Percentiles rank a stretch among this genome's conserved stretches.
Evolutionary conservation across 1,284 basidiomycete species (phyloP).

Genomic region (Malassezia sympodialis): DNA sequence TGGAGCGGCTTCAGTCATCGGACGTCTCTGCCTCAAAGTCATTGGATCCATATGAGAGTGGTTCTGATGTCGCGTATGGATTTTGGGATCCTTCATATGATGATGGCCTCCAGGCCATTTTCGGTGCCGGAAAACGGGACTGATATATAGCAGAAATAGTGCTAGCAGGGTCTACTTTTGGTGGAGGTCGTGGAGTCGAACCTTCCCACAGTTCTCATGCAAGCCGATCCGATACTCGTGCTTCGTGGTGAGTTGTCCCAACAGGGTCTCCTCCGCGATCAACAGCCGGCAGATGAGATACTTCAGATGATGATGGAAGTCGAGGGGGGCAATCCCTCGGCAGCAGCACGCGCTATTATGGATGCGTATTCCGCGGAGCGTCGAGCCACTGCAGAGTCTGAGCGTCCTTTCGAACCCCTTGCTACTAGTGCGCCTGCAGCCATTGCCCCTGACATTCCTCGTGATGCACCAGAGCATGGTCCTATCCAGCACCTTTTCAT

Average conservation of each 20-base stretch:
- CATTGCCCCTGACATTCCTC: neutral
- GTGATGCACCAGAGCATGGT: neutral
- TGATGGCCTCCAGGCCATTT: neutral
- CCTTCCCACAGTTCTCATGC: neutral
- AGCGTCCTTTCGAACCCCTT: neutral
- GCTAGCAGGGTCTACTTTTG: neutral
- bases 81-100: conserved; percentile 13
- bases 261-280: neutral
- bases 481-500: neutral
- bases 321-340: neutral
- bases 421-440: neutral
- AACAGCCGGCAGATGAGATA: conserved; percentile 6
- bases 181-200: neutral
- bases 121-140: conserved; percentile 7
- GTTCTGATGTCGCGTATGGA: neutral
- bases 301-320: conserved; percentile 14
- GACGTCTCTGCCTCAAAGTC: neutral
- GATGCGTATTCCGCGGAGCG: conserved; percentile 12
- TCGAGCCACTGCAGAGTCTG: neutral
- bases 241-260: conserved; percentile 7
- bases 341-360: conserved; percentile 5
- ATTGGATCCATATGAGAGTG: neutral
- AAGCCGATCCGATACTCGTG: neutral
- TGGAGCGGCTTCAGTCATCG: conserved; percentile 4
- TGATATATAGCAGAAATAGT: neutral